Evolutionary conservation across 495 filamentous ascomycete species (phyloP).

Genomic region (Pyrenopolyporus hunteri): DNA sequence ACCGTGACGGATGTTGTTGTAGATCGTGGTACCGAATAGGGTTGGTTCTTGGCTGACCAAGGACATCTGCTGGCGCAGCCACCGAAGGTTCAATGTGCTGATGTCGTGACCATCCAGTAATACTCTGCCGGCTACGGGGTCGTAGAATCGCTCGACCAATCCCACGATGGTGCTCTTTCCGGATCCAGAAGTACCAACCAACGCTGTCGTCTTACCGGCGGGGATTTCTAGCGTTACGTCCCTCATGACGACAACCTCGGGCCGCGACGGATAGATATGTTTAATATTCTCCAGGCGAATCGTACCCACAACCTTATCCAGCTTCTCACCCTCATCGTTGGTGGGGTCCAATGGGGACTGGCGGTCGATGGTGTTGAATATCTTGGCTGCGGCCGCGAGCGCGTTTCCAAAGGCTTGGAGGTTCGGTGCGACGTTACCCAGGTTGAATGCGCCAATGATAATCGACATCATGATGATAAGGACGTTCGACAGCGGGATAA

Average conservation of each 20-base stretch:
- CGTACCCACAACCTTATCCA: conserved; percentile 74
- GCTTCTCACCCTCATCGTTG: conserved; percentile 69
- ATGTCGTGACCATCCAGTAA: conserved; percentile 86
- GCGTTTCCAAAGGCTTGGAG: conserved; percentile 81
- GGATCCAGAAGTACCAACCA: conserved; percentile 86
- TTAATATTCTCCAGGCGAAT: conserved; percentile 85
- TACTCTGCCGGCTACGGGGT: conserved; percentile 79
- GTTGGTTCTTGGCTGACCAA: conserved; percentile 85
- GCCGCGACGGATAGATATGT: conserved; percentile 92
- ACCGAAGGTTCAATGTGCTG: conserved; percentile 79
- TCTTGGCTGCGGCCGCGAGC: conserved; percentile 84
- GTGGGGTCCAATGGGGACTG: conserved; percentile 85
- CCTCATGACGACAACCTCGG: conserved; percentile 86
- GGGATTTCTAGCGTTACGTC: conserved; percentile 78
- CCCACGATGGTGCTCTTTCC: conserved; percentile 94
- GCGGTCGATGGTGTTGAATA: conserved; percentile 91
- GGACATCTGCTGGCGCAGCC: conserved; percentile 90
- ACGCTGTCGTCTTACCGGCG: conserved; percentile 84
- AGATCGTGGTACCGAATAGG: conserved; percentile 86
- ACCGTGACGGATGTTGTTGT: conserved; percentile 83
- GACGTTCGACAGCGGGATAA: conserved; percentile 60
- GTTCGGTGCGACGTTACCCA: conserved; percentile 89
- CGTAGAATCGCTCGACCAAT: conserved; percentile 90
- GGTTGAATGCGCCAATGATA: conserved; percentile 88
- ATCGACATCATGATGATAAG: conserved; percentile 87